Base-by-base conservation (phyloP, 73 alveolate species). In the Paramecium tetraurelia region DNA sequence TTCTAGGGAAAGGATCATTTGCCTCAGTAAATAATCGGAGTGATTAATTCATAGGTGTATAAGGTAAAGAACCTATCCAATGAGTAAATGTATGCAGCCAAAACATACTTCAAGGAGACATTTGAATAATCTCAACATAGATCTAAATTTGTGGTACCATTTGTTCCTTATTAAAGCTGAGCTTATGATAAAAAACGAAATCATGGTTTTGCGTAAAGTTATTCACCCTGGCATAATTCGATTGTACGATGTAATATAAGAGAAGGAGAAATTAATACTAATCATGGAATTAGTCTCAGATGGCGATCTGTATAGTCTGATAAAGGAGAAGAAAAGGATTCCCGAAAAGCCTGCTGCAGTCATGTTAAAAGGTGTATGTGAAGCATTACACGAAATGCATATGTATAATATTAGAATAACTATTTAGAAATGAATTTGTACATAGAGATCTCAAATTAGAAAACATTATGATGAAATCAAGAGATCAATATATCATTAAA, bases 361-460 rank as follows among this genome's bases (percentile, higher is more conserved):
- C 2, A 80, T 80, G 90, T 46, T 80, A 43, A 80, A 80, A 80
- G 90, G 90, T 16, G 90, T 80, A 11, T 80, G 90, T 80, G 90
- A 80, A 46, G 90, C 90, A 80, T 80, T 80, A 44, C 21, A 80
- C 20, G 90, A 80, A 10, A 80, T 80, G 90, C 90, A 80, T 80
- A 80, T 41, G 90, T 80, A 80, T 11, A 20, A 18, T 31, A 22
- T 5, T 24, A n/a, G 2, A 5, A n/a, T 31, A 8, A 29, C 18
- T 57, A 29, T 21, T 20, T 29, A 92, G 92, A 29, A 36, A 58
- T 41, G 84, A 92, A 48, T 59, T 53, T 59, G 92, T 92, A 1
- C 95, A 92, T 84, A 80, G 95, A 92, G 95, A 92, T 68, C 57
- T 92, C 10, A 92, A 92, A 53, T 68, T 92, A 58, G 95, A 92